Percentiles rank a stretch among this genome's conserved stretches.
Evolutionary conservation across 164 flowering plant species (phyloP).

Genomic region (Sedum album): DNA sequence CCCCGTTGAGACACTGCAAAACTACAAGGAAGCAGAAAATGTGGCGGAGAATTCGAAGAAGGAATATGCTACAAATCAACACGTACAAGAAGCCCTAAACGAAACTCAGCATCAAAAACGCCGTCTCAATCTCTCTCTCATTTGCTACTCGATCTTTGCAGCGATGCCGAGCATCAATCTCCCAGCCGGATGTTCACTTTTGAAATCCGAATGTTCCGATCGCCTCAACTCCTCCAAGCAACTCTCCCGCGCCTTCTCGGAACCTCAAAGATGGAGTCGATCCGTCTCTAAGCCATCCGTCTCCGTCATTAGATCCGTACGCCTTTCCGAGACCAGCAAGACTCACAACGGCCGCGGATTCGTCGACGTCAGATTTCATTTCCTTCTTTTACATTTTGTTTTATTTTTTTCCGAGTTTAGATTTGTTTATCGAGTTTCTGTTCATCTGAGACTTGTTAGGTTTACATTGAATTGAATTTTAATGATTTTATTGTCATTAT

Average conservation of each 20-base stretch:
- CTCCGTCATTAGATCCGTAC: not conserved
- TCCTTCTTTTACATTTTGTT: not conserved
- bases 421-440: not conserved
- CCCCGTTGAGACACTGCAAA: too few species aligned
- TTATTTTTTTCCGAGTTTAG: not conserved
- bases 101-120: too few species aligned
- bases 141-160: not conserved
- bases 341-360: not conserved
- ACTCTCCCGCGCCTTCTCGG: not conserved
- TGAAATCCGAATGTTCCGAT: not conserved
- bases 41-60: too few species aligned
- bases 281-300: not conserved
- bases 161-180: slow-evolving; percentile 5
- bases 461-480: not conserved
- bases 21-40: too few species aligned
- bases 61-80: too few species aligned
- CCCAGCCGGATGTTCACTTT: slow-evolving; percentile 6
- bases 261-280: not conserved
- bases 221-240: slow-evolving; percentile 2
- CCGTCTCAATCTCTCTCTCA: too few species aligned
- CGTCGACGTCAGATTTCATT: not conserved
- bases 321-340: not conserved
- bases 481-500: not conserved
- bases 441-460: not conserved
- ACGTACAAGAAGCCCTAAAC: too few species aligned